Percentiles rank a stretch among this genome's conserved stretches.
Conservation (phyloP, 495 filamentous ascomycete genomes). For the Umbilicaria muhlenbergii region DNA sequence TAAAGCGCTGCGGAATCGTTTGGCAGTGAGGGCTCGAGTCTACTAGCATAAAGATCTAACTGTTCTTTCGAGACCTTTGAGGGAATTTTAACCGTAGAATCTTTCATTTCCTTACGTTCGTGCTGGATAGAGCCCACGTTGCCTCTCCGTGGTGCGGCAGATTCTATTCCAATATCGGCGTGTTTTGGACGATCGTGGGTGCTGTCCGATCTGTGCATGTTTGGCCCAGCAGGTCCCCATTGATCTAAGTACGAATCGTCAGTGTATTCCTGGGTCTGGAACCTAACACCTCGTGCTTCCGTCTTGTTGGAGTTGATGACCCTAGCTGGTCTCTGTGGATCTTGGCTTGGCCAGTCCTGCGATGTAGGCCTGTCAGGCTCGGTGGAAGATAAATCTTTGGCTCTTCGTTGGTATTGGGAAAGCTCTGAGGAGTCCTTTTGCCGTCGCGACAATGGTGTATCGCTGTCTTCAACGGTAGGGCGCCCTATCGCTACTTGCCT, state of each 20-base stretch:
- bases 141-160: background rate
- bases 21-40: background rate
- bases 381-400: too few relatives aligned
- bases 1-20: slow-evolving; percentile 1
- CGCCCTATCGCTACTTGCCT: too few relatives aligned
- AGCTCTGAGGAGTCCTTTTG: too few relatives aligned
- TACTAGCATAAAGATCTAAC: slow-evolving; percentile 9
- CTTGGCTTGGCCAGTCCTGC: too few relatives aligned
- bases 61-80: slow-evolving; percentile 9
- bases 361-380: too few relatives aligned
- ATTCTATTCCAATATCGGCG: background rate
- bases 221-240: background rate
- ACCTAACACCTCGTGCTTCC: slow-evolving; percentile 8
- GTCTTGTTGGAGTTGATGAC: background rate
- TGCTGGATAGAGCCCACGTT: too few relatives aligned
- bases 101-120: background rate
- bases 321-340: too few relatives aligned
- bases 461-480: too few relatives aligned
- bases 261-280: slow-evolving; percentile 2
- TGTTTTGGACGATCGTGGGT: background rate
- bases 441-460: too few relatives aligned
- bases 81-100: background rate
- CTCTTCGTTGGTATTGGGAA: too few relatives aligned
- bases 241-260: background rate
- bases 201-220: background rate